These are phyloP conservation scores for Schizonepeta tenuifolia DNA, from an alignment of 257 asterid species.

Conservation along the genomic window DNA sequence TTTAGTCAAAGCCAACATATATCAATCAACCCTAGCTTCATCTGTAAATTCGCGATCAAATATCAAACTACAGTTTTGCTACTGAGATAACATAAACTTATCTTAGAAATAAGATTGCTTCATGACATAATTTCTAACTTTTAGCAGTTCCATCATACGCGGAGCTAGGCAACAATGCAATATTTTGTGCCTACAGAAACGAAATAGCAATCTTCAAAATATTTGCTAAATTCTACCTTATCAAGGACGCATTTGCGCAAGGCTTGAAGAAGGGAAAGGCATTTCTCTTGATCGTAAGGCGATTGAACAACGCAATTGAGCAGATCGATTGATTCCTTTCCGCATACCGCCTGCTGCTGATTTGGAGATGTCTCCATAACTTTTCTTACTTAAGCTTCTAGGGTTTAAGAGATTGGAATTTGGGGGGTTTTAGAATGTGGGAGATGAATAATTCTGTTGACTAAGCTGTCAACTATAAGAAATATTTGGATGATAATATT, in stretches of 20 bases:
- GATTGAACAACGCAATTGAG: slow-evolving; percentile 77
- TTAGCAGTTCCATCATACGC: too few species aligned
- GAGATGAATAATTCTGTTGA: background rate
- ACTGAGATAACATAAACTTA: background rate
- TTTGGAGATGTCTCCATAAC: slow-evolving; percentile 49
- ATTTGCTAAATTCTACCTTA: slow-evolving; percentile 46
- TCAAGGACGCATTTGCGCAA: slow-evolving; percentile 73
- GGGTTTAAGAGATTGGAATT: slow-evolving; percentile 37
- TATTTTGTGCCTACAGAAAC: background rate
- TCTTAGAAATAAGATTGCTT: background rate
- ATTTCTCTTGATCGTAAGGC: slow-evolving; percentile 70
- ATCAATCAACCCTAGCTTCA: slow-evolving; percentile 1
- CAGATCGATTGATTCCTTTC: slow-evolving; percentile 69
- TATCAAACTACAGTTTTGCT: background rate
- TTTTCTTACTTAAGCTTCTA: slow-evolving; percentile 21
- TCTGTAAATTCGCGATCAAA: background rate
- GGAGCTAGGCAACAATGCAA: too few species aligned
- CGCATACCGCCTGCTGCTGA: slow-evolving; percentile 63
- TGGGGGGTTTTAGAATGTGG: slow-evolving; percentile 29
- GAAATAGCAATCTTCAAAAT: background rate
- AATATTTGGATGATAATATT: too few species aligned
- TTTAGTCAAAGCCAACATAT: background rate
- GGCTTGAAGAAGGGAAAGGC: slow-evolving; percentile 63
- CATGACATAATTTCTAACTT: too few species aligned
- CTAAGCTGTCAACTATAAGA: background rate